A percentile compares a stretch with the other conserved stretches of the same genome.
These are phyloP conservation scores for Canavalia gladiata DNA, from an alignment of 306 rosid species.

Conservation along the genomic window DNA sequence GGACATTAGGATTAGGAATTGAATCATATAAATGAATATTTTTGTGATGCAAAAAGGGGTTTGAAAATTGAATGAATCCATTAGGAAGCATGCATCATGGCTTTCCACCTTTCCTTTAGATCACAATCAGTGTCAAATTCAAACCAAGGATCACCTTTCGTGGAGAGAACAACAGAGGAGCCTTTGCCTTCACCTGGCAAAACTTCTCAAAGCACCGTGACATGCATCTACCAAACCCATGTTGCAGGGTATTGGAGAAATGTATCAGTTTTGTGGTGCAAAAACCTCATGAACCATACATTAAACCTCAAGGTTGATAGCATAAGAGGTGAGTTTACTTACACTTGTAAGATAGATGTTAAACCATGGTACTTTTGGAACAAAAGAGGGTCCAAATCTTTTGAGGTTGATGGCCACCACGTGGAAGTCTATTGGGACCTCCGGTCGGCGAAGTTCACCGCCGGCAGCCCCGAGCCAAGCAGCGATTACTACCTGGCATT, in stretches of 20 bases:
- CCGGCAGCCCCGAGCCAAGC: conserved; percentile 69
- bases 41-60: conserved; percentile 10
- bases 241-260: conserved; percentile 73
- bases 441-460: conserved; percentile 67
- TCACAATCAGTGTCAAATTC: conserved; percentile 56
- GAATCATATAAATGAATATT: not conserved
- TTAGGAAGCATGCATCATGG: conserved; percentile 52
- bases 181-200: conserved; percentile 57
- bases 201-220: conserved; percentile 81
- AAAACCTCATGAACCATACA: conserved; percentile 73
- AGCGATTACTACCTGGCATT: conserved; percentile 77
- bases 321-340: conserved; percentile 57
- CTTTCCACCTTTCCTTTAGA: conserved; percentile 62
- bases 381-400: conserved; percentile 80
- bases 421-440: conserved; percentile 87
- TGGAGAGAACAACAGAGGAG: conserved; percentile 77
- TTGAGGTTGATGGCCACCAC: conserved; percentile 64
- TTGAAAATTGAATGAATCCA: not conserved
- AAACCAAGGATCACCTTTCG: conserved; percentile 54
- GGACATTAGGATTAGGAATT: not conserved
- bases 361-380: conserved; percentile 92
- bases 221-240: conserved; percentile 69
- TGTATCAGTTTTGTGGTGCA: conserved; percentile 76
- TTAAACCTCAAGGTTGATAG: conserved; percentile 67
- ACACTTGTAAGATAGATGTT: conserved; percentile 74